Evolutionary conservation across 2,329 filamentous ascomycete species (phyloP), one percentile per base, ranked within the genome.

Genomic region (Fusarium praegraminearum): DNA sequence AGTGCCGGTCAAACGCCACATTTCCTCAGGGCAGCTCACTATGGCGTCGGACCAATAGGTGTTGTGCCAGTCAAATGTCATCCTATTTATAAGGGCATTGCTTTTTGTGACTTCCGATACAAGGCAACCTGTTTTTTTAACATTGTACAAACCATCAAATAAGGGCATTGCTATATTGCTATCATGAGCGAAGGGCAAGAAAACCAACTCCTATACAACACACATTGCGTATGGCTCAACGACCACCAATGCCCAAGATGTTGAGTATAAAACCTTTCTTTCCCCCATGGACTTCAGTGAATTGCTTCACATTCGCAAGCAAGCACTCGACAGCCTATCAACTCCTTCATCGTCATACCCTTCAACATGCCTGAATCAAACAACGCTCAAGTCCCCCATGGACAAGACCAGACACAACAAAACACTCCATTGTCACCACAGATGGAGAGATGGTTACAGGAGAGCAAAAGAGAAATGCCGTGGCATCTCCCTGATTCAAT

Each of bases 401-500:
- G 6, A 10, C 10, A 33, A 2, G 3, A 30, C 1, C 8, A 15
- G 0, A 7, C 7, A 1, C 47, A 54, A 7, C 69, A 52, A 2
- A 52, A 20, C 32, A n/a, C 13, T 0, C 0, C 9, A 5, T 41
- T 49, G 5, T 47, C 63, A 2, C 41, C 54, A 0, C 45, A 4
- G 0, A 4, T 51, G 7, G 67, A 57, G 7, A 32, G 36, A 12
- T 73, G 59, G 59, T 0, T 73, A 30, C 30, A 11, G 28, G 59
- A 73, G 50, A 12, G 1, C 15, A 45, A 20, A 0, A 50, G 43
- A 2, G 30, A 62, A 0, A 63, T 56, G 55, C 67, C 70, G 0
- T 74, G 57, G 55, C 2, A 73, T 9, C 26, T 1, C 11, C 0
- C 52, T 38, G 33, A 2, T n/a, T 65, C 30, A 7, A 10, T 72